A percentile compares a stretch with the other conserved stretches of the same genome.
Evolutionary conservation across 2,329 filamentous ascomycete species (phyloP).

Genomic region (Didymella arachidicola): DNA sequence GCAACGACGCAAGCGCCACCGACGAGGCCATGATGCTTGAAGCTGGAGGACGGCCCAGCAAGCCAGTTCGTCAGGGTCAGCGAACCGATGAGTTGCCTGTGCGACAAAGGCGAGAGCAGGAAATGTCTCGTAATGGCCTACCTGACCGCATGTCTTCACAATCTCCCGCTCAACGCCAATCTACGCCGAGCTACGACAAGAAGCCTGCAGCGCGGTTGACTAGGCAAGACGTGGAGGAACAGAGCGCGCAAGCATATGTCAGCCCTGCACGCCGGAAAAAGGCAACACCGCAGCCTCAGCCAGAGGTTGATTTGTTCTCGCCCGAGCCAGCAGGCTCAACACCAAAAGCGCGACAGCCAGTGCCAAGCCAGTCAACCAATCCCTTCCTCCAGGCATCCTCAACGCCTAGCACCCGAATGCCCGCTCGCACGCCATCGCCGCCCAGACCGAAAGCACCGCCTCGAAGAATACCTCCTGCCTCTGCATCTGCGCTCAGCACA

Average conservation of each 20-base stretch:
- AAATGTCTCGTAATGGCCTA: slow-evolving; percentile 34
- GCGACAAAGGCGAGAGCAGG: slow-evolving; percentile 37
- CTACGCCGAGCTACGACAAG: slow-evolving; percentile 41
- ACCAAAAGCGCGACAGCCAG: slow-evolving; percentile 40
- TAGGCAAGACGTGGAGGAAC: slow-evolving; percentile 77
- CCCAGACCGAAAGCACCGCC: slow-evolving; percentile 59
- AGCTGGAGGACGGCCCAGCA: slow-evolving; percentile 65
- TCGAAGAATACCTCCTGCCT: slow-evolving; percentile 71
- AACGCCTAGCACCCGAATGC: slow-evolving; percentile 42
- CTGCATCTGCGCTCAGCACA: slow-evolving; percentile 72
- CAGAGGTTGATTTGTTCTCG: slow-evolving; percentile 67
- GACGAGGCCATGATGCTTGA: slow-evolving; percentile 80
- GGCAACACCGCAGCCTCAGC: slow-evolving; percentile 58
- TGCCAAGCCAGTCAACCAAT: slow-evolving; percentile 50
- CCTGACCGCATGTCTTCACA: slow-evolving; percentile 51
- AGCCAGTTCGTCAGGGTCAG: slow-evolving; percentile 44
- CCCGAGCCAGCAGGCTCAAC: slow-evolving; percentile 38
- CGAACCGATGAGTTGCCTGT: slow-evolving; percentile 32
- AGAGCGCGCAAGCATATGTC: slow-evolving; percentile 83
- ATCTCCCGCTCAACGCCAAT: slow-evolving; percentile 49
- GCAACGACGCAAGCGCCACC: slow-evolving; percentile 46
- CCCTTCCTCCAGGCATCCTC: slow-evolving; percentile 47
- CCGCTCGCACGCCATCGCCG: slow-evolving; percentile 51
- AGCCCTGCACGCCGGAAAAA: slow-evolving; percentile 85
- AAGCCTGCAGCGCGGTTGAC: slow-evolving; percentile 68